A percentile compares a stretch with the other conserved stretches of the same genome.
Evolutionary conservation across 371 early-diverging fungal species (phyloP).

Genomic region (Mortierella sp.): DNA sequence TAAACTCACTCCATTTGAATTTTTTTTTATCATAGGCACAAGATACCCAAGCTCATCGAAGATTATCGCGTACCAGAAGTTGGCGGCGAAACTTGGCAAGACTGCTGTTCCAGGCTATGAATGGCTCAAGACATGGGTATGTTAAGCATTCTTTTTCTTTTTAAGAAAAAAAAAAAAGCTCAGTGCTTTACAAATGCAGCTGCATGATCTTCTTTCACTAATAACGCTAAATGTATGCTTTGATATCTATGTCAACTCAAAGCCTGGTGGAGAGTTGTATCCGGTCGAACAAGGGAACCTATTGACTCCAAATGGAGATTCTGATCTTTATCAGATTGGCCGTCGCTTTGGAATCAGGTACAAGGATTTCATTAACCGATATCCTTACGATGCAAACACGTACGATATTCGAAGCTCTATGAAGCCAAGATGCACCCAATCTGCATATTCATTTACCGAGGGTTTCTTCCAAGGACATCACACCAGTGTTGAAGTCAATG

Average conservation of each 20-base stretch:
- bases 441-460: constrained; percentile 25
- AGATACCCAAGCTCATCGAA: constrained; percentile 36
- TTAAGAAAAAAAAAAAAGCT: too few species aligned
- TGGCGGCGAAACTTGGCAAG: constrained; percentile 20
- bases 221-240: background rate
- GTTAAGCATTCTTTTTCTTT: background rate
- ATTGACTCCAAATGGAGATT: constrained; percentile 32
- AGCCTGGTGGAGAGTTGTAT: constrained; percentile 23
- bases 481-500: constrained; percentile 2
- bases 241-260: background rate
- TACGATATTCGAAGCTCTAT: constrained; percentile 35
- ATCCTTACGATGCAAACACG: constrained; percentile 43
- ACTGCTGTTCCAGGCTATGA: constrained; percentile 25
- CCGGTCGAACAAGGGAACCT: constrained; percentile 30
- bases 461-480: constrained; percentile 39
- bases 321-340: constrained; percentile 47
- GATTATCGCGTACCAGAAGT: background rate
- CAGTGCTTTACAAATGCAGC: too few species aligned
- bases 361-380: constrained; percentile 24
- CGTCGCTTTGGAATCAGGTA: constrained; percentile 39
- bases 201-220: too few species aligned
- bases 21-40: constrained; percentile 26
- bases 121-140: constrained; percentile 48
- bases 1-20: background rate
- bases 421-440: constrained; percentile 39